A percentile compares a stretch with the other conserved stretches of the same genome.
phyloP scores from a whole-genome alignment of 2,329 filamentous ascomycete species.

The Xylaria sp. region DNA sequence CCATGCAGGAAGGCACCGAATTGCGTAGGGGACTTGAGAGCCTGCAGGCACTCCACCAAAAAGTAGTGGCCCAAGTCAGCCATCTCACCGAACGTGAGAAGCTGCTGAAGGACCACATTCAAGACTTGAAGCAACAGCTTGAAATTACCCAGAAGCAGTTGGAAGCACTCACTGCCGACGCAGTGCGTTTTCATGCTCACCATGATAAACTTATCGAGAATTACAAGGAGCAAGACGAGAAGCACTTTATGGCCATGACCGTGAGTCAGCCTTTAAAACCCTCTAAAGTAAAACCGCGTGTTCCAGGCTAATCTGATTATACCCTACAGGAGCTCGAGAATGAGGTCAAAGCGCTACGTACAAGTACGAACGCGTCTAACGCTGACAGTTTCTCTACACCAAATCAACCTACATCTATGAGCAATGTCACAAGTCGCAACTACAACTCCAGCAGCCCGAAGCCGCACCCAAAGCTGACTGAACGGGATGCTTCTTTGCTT shows the following conservation, averaged over 20 bases:
- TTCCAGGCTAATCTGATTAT: slow-evolving; percentile 17
- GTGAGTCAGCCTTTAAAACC: slow-evolving; percentile 38
- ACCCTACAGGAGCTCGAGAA: slow-evolving; percentile 39
- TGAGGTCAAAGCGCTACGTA: slow-evolving; percentile 33
- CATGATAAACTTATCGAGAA: slow-evolving; percentile 37
- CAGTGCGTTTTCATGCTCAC: slow-evolving; percentile 39
- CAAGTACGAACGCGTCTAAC: not conserved
- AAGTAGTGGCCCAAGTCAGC: slow-evolving; percentile 14
- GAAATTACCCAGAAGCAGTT: slow-evolving; percentile 32
- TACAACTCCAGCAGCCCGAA: slow-evolving; percentile 21
- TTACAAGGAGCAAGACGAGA: slow-evolving; percentile 42
- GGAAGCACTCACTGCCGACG: slow-evolving; percentile 25
- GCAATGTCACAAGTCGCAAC: slow-evolving; percentile 19
- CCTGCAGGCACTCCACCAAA: slow-evolving; percentile 10
- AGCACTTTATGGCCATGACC: slow-evolving; percentile 39
- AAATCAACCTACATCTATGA: slow-evolving; percentile 21
- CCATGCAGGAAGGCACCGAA: slow-evolving; percentile 20
- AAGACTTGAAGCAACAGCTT: slow-evolving; percentile 28
- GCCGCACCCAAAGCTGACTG: not conserved
- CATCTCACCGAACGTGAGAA: slow-evolving; percentile 34
- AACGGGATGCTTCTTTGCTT: slow-evolving; percentile 12
- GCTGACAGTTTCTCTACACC: slow-evolving; percentile 10
- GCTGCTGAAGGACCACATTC: slow-evolving; percentile 36
- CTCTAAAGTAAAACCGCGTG: not conserved
- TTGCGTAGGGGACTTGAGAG: slow-evolving; percentile 19